phyloP scores from a whole-genome alignment of 208 protist species.

The Trypanosoma vivax region DNA sequence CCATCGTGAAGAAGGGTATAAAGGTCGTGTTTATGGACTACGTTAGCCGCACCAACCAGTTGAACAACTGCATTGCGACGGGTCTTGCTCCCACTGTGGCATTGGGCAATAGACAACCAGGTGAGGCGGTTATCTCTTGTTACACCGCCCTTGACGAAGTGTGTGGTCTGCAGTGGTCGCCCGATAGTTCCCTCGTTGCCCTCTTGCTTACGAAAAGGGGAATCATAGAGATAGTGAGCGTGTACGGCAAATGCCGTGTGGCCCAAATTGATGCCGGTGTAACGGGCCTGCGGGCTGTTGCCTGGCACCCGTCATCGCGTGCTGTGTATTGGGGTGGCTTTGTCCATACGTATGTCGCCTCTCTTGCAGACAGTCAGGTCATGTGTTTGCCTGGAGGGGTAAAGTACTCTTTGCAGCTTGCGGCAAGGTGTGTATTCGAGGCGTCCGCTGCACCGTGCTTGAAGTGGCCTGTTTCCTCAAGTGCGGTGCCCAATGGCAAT shows the following conservation, averaged over 20 bases:
- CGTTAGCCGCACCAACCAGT: slow-evolving; percentile 10
- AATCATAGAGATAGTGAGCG: slow-evolving; percentile 22
- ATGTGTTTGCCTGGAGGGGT: slow-evolving; percentile 18
- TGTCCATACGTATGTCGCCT: slow-evolving; percentile 15
- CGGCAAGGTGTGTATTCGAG: background rate
- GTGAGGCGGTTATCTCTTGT: slow-evolving; percentile 13
- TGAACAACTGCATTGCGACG: background rate
- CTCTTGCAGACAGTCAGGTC: slow-evolving; percentile 18
- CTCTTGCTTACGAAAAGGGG: slow-evolving; percentile 4
- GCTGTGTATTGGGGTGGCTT: slow-evolving; percentile 20
- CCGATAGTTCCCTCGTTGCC: slow-evolving; percentile 17
- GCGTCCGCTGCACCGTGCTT: background rate
- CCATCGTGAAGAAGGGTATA: slow-evolving; percentile 18
- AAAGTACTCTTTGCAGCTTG: slow-evolving; percentile 22
- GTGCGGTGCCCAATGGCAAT: background rate
- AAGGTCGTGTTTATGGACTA: slow-evolving; percentile 22
- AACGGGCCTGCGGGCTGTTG: slow-evolving; percentile 13
- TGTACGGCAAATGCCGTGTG: slow-evolving; percentile 23
- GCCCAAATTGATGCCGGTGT: slow-evolving; percentile 18
- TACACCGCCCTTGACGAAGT: slow-evolving; percentile 19
- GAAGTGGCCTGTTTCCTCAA: background rate
- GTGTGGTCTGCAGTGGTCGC: slow-evolving; percentile 20
- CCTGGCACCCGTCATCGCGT: slow-evolving; percentile 25
- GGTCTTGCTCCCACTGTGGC: background rate
- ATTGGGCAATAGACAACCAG: too few relatives aligned